Evolutionary conservation across 331 rosid species (phyloP), one percentile per base, ranked within the genome.

Genomic region (Quercus lobata): DNA sequence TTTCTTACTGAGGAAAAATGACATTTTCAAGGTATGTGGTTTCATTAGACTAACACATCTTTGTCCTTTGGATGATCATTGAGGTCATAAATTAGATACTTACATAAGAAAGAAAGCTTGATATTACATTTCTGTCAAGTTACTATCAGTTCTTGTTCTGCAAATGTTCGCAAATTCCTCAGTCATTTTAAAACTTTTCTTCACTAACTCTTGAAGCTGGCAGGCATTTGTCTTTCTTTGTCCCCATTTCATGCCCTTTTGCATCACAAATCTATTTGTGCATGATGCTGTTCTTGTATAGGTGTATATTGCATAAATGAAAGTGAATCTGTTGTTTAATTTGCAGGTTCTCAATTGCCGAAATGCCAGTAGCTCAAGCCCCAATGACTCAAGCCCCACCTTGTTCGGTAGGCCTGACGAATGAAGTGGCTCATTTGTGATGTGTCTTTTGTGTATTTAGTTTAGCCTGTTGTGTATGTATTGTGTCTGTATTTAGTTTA

Each of bases 341-440:
- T 41, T 85, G 73, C 78, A 89, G 91, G 88, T 12, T n/a, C 14
- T 74, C 78, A 3, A 44, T 25, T 41, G 60, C 80, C 16, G 29
- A 34, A 61, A 34, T 30, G 2, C 84, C 46, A 41, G 46, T 8
- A 41, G 46, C 46, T 41, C 46, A 41, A 41, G 3, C 46, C 46
- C 46, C 46, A 41, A 8, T 41, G 46, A 41, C 46, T 41, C 46
- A 8, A 41, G 46, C 46, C 12, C 46, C 81, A 22, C 35, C 73
- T 14, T 81, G 84, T 82, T 80, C 84, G 0, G 82, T 78, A 44
- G 46, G 68, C 82, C 2, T 85, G 72, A 65, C 81, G 32, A 63
- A 65, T 57, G 34, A 21, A 58, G 72, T 61, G 22, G 30, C 49
- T 29, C 21, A 52, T 54, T 41, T 75, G 11, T 75, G 34, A 24